phyloP scores from a whole-genome alignment of 176 grass and related monocot genomes.

The Cenchrus americanus region DNA sequence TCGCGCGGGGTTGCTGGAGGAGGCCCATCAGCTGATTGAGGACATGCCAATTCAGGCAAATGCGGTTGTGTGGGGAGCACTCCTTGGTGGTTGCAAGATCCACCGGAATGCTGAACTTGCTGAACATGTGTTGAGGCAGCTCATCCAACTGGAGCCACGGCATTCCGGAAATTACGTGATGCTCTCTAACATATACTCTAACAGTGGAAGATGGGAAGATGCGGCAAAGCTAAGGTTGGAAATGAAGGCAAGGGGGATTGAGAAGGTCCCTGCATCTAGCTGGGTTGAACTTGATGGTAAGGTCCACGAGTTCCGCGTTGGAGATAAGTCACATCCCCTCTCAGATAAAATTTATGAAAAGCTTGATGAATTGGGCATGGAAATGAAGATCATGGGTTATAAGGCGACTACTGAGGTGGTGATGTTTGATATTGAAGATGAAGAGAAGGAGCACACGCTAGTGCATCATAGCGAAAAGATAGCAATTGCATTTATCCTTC shows the following conservation, averaged over 20 bases:
- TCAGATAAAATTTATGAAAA: conserved; percentile 51
- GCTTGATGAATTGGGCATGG: conserved; percentile 57
- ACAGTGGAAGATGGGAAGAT: conserved; percentile 60
- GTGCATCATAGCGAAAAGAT: conserved; percentile 74
- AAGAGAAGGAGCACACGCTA: conserved; percentile 66
- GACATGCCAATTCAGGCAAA: conserved; percentile 71
- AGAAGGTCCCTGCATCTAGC: conserved; percentile 60
- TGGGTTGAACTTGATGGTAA: conserved; percentile 68
- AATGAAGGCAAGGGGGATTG: conserved; percentile 57
- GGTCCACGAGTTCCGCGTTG: conserved; percentile 63
- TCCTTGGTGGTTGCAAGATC: conserved; percentile 75
- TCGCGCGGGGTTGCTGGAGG: conserved; percentile 61
- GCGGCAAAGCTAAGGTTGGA: conserved; percentile 59
- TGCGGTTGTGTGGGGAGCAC: conserved; percentile 64
- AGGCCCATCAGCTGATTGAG: conserved; percentile 55
- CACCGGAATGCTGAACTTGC: conserved; percentile 47
- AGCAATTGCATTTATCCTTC: conserved; percentile 65
- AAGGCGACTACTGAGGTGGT: conserved; percentile 67
- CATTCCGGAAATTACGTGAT: conserved; percentile 75
- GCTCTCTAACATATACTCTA: conserved; percentile 74
- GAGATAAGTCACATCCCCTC: conserved; percentile 62
- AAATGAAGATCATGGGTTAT: conserved; percentile 65
- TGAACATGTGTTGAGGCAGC: conserved; percentile 60
- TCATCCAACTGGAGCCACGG: conserved; percentile 58
- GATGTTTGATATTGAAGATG: conserved; percentile 72